These are phyloP conservation scores for Scolecobasidium constrictum DNA, from an alignment of 2,329 filamentous ascomycete species.

Conservation along the genomic window DNA sequence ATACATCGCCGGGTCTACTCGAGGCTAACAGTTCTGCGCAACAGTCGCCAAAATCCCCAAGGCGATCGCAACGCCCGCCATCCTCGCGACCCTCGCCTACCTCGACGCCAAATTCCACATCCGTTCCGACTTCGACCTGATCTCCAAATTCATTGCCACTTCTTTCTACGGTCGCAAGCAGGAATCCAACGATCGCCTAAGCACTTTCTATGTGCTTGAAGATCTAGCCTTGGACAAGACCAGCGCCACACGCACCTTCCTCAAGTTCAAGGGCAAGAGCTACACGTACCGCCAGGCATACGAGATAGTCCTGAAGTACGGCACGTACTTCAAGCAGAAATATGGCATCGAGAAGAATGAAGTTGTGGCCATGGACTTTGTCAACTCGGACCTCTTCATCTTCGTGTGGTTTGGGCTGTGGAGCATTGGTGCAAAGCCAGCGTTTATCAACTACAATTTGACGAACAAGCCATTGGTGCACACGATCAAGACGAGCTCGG, in stretches of 20 bases:
- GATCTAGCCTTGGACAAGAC: slow-evolving; percentile 42
- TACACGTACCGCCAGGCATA: slow-evolving; percentile 73
- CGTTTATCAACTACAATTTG: slow-evolving; percentile 83
- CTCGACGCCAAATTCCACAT: slow-evolving; percentile 8
- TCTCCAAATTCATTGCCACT: slow-evolving; percentile 1
- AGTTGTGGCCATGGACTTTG: slow-evolving; percentile 70
- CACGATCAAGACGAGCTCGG: slow-evolving; percentile 57
- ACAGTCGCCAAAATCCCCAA: too few relatives aligned
- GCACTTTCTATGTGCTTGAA: slow-evolving; percentile 67
- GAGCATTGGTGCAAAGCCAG: slow-evolving; percentile 72
- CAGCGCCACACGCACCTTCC: slow-evolving; percentile 36
- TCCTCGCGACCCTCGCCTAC: slow-evolving; percentile 3
- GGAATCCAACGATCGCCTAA: slow-evolving; percentile 46
- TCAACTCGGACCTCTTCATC: slow-evolving; percentile 69
- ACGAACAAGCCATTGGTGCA: slow-evolving; percentile 60
- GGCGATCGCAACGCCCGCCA: slow-evolving; percentile 3
- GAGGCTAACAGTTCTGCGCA: too few relatives aligned
- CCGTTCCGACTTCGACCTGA: slow-evolving; percentile 8
- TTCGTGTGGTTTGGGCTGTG: slow-evolving; percentile 70
- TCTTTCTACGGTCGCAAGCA: background rate
- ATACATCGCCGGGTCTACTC: too few relatives aligned
- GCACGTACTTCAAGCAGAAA: slow-evolving; percentile 58
- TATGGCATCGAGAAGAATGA: slow-evolving; percentile 57
- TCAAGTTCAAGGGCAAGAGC: slow-evolving; percentile 56
- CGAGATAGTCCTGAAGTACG: slow-evolving; percentile 58